These are phyloP conservation scores for Pythium rhizo-oryzae DNA, from an alignment of 352 stramenopile genomes.

Conservation along the genomic window DNA sequence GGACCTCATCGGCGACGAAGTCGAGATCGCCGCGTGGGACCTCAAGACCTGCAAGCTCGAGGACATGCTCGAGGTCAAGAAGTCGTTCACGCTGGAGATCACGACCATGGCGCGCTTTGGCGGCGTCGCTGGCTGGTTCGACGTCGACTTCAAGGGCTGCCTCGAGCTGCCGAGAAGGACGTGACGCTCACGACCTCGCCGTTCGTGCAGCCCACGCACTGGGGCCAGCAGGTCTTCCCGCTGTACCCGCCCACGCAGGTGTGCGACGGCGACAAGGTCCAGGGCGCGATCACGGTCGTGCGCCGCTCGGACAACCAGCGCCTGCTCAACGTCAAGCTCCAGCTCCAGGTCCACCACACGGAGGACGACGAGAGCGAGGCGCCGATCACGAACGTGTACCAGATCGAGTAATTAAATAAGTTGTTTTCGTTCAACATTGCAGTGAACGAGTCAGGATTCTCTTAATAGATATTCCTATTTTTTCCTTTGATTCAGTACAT, in stretches of 20 bases:
- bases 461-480: constrained; percentile 30
- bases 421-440: not conserved
- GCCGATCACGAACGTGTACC: constrained; percentile 67
- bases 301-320: constrained; percentile 86
- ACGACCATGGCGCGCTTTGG: constrained; percentile 88
- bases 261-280: constrained; percentile 76
- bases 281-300: constrained; percentile 72
- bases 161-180: constrained; percentile 70
- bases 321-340: constrained; percentile 90
- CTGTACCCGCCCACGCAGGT: constrained; percentile 85
- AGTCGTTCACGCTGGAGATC: constrained; percentile 77
- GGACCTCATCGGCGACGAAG: constrained; percentile 85
- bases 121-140: constrained; percentile 99
- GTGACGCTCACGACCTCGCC: constrained; percentile 92
- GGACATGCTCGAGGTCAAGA: constrained; percentile 78
- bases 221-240: constrained; percentile 87
- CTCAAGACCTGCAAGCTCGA: constrained; percentile 86
- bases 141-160: constrained; percentile 97
- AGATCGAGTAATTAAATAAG: constrained; percentile 77
- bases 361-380: constrained; percentile 57
- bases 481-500: constrained; percentile 20
- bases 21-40: constrained; percentile 81
- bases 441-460: constrained; percentile 7
- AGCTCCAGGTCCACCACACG: constrained; percentile 67
- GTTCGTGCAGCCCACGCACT: constrained; percentile 89